Conservation (phyloP, 768 basidiomycete genomes). For the Boletus bicolor region DNA sequence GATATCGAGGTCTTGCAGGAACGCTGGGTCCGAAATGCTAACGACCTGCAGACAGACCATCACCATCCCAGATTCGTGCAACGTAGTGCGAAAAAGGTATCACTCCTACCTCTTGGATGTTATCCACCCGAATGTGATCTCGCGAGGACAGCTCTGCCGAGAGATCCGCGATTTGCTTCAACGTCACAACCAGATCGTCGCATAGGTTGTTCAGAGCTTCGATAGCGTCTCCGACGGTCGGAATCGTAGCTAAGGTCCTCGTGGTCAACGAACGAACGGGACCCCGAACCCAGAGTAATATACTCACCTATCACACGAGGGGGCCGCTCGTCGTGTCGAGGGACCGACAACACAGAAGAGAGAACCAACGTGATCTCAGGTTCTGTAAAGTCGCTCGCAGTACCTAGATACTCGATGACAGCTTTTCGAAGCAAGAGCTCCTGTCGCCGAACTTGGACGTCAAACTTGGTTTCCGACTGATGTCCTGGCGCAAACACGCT, state of each 20-base stretch:
- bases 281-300: neutral
- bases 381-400: constrained; percentile 75
- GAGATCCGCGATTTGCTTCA: constrained; percentile 67
- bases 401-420: constrained; percentile 64
- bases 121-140: constrained; percentile 68
- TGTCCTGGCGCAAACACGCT: constrained; percentile 53
- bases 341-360: constrained; percentile 59
- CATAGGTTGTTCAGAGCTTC: constrained; percentile 63
- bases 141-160: constrained; percentile 68
- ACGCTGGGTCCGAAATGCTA: constrained; percentile 45
- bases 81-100: neutral
- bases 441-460: constrained; percentile 50
- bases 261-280: neutral
- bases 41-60: constrained; percentile 40
- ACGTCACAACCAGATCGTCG: constrained; percentile 53
- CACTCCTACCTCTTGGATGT: constrained; percentile 61
- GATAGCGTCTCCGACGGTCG: constrained; percentile 71
- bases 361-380: constrained; percentile 70
- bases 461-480: constrained; percentile 55
- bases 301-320: constrained; percentile 56
- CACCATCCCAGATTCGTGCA: neutral
- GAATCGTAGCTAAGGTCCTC: constrained; percentile 55
- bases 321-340: constrained; percentile 55
- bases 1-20: constrained; percentile 66
- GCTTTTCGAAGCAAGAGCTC: constrained; percentile 59